phyloP scores from a whole-genome alignment of 2,329 filamentous ascomycete genomes.

The Lomentospora prolificans region DNA sequence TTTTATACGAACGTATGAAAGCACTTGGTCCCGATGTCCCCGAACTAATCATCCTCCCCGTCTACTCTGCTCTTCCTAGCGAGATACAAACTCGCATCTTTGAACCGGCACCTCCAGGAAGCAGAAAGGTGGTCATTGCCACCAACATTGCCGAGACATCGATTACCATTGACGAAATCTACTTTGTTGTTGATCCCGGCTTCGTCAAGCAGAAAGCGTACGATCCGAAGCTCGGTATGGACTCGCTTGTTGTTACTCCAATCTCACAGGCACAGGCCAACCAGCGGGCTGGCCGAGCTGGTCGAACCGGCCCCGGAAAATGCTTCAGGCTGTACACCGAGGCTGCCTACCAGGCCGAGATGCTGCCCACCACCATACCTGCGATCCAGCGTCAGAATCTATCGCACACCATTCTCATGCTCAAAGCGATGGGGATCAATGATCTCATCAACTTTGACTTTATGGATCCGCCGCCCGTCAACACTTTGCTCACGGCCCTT shows the following conservation, averaged over 20 bases:
- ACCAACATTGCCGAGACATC: slow-evolving; percentile 98
- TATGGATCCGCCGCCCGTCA: slow-evolving; percentile 95
- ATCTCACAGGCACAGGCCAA: slow-evolving; percentile 96
- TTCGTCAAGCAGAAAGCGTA: slow-evolving; percentile 98
- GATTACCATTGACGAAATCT: slow-evolving; percentile 95
- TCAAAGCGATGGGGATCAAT: slow-evolving; percentile 99
- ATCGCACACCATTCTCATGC: slow-evolving; percentile 86
- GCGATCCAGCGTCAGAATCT: slow-evolving; percentile 95
- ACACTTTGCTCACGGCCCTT: slow-evolving; percentile 92
- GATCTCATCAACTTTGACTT: slow-evolving; percentile 96
- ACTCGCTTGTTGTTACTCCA: slow-evolving; percentile 87
- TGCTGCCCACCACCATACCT: slow-evolving; percentile 91
- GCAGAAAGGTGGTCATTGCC: slow-evolving; percentile 89
- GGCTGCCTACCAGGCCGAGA: slow-evolving; percentile 88
- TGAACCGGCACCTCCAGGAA: slow-evolving; percentile 78
- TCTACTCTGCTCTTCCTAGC: slow-evolving; percentile 88
- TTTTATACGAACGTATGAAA: slow-evolving; percentile 92
- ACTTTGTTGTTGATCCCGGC: slow-evolving; percentile 92
- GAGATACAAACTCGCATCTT: slow-evolving; percentile 95
- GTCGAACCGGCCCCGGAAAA: slow-evolving; percentile 89
- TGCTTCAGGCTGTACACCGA: slow-evolving; percentile 95
- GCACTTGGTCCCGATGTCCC: slow-evolving; percentile 83
- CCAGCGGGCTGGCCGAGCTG: slow-evolving; percentile 84
- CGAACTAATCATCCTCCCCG: slow-evolving; percentile 83
- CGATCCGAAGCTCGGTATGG: slow-evolving; percentile 95